Evolutionary conservation across 371 early-diverging fungal genomes (phyloP).

Genomic region (Caulochytrium protostelioides): DNA sequence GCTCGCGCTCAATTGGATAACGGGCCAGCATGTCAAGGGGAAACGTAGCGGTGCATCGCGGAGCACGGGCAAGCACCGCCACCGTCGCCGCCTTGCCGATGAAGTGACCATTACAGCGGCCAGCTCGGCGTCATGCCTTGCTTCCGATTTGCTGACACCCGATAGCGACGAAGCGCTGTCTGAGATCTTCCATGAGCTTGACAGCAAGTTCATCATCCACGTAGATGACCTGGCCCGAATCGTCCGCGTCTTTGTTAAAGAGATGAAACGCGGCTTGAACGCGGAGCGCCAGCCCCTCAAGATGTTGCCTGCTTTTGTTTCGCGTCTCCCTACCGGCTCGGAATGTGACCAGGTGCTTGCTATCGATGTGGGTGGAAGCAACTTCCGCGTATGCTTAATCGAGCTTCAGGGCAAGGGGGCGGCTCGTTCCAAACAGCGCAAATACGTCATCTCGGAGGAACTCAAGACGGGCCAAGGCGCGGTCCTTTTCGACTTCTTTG

Average conservation of each 20-base stretch:
- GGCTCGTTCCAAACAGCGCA: constrained; percentile 35
- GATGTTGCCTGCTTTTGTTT: constrained; percentile 81
- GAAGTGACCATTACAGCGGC: not conserved
- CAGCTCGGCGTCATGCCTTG: not conserved
- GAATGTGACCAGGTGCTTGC: constrained; percentile 71
- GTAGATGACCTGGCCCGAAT: constrained; percentile 36
- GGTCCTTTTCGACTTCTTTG: constrained; percentile 74
- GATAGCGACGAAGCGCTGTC: not conserved
- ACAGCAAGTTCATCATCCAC: constrained; percentile 36
- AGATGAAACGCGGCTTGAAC: too few relatives aligned
- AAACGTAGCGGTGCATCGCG: not conserved
- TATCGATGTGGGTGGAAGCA: constrained; percentile 85
- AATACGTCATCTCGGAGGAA: constrained; percentile 55
- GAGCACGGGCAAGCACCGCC: not conserved
- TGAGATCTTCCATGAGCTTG: constrained; percentile 10
- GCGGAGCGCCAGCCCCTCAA: too few relatives aligned
- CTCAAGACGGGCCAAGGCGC: constrained; percentile 39
- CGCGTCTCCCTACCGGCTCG: constrained; percentile 44
- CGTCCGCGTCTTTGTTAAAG: constrained; percentile 37
- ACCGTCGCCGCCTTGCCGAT: not conserved
- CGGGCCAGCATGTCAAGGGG: too few relatives aligned
- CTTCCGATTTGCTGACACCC: too few relatives aligned
- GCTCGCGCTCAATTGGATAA: too few relatives aligned
- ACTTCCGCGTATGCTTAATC: constrained; percentile 73
- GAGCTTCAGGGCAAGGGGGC: constrained; percentile 49